A percentile compares a stretch with the other conserved stretches of the same genome.
Evolutionary conservation across 768 basidiomycete species (phyloP).

Genomic region (Suillus ampliporus): DNA sequence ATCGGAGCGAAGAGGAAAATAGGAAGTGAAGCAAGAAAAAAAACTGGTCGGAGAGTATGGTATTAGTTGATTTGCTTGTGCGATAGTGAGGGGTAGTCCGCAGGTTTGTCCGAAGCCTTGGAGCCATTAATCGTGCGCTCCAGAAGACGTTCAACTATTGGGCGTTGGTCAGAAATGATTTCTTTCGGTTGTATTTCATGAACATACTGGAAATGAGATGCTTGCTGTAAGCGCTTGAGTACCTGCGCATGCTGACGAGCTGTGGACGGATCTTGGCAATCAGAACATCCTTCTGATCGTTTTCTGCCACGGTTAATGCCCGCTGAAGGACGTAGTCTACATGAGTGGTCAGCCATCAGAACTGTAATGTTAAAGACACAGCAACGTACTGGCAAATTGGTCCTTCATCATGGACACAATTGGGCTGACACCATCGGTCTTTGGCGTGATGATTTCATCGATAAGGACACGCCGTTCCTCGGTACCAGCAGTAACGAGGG

Average conservation of each 20-base stretch:
- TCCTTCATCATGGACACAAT: constrained; percentile 84
- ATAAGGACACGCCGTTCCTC: constrained; percentile 74
- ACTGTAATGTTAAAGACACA: constrained; percentile 5
- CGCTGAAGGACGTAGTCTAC: constrained; percentile 88
- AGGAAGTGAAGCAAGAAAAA: constrained; percentile 18
- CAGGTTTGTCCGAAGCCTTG: constrained; percentile 35
- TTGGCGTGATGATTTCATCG: constrained; percentile 77
- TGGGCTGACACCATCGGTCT: constrained; percentile 67
- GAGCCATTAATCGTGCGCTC: constrained; percentile 50
- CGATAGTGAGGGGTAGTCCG: constrained; percentile 36
- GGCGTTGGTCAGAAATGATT: constrained; percentile 10
- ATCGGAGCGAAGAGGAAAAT: constrained; percentile 27
- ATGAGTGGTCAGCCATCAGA: constrained; percentile 14
- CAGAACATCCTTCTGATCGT: constrained; percentile 72
- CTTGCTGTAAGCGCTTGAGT: constrained; percentile 76
- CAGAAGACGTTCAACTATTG: constrained; percentile 70
- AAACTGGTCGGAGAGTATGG: constrained; percentile 16
- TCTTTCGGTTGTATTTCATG: constrained; percentile 11
- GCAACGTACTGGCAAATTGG: constrained; percentile 82
- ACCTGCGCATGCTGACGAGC: constrained; percentile 71
- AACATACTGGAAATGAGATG: constrained; percentile 80
- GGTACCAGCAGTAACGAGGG: constrained; percentile 66
- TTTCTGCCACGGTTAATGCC: constrained; percentile 70
- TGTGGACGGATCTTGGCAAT: constrained; percentile 69
- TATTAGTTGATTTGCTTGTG: constrained; percentile 30